Percentiles rank a stretch among this genome's conserved stretches.
These are phyloP conservation scores for Sugiyamaella smithiae DNA, from an alignment of 805 yeast genomes.

Conservation along the genomic window DNA sequence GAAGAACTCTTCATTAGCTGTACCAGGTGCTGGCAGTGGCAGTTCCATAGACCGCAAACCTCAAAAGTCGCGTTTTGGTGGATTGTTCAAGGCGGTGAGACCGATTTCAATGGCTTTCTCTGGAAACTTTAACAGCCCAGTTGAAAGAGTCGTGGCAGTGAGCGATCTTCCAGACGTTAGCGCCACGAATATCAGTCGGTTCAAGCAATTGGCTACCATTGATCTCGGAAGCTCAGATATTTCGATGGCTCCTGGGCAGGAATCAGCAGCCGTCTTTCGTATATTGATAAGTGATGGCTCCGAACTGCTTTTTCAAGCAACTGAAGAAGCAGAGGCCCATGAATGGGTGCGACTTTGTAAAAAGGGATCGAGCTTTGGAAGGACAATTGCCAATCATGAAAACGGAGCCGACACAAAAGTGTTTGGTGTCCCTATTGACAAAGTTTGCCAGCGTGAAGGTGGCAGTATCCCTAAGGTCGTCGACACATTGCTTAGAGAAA, in stretches of 20 bases:
- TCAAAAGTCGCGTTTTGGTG: slow-evolving; percentile 37
- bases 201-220: slow-evolving; percentile 50
- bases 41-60: slow-evolving; percentile 16
- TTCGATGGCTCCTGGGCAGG: slow-evolving; percentile 37
- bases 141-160: slow-evolving; percentile 49
- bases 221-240: slow-evolving; percentile 44
- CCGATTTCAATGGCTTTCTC: slow-evolving; percentile 40
- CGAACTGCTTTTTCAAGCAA: slow-evolving; percentile 66
- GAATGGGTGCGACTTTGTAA: slow-evolving; percentile 61
- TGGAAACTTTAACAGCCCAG: slow-evolving; percentile 15
- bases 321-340: slow-evolving; percentile 55
- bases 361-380: slow-evolving; percentile 15
- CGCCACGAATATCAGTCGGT: slow-evolving; percentile 34
- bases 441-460: slow-evolving; percentile 70
- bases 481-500: slow-evolving; percentile 62
- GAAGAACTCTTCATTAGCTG: background rate
- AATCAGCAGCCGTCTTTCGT: slow-evolving; percentile 36
- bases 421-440: slow-evolving; percentile 82
- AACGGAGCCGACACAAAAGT: slow-evolving; percentile 44
- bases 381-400: slow-evolving; percentile 18
- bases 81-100: slow-evolving; percentile 38
- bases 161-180: slow-evolving; percentile 59
- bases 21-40: slow-evolving; percentile 10
- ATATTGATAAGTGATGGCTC: slow-evolving; percentile 46
- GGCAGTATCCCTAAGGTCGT: slow-evolving; percentile 63